Conservation (phyloP, 108 stramenopile species). For the Cylindrotheca fusiformis region DNA sequence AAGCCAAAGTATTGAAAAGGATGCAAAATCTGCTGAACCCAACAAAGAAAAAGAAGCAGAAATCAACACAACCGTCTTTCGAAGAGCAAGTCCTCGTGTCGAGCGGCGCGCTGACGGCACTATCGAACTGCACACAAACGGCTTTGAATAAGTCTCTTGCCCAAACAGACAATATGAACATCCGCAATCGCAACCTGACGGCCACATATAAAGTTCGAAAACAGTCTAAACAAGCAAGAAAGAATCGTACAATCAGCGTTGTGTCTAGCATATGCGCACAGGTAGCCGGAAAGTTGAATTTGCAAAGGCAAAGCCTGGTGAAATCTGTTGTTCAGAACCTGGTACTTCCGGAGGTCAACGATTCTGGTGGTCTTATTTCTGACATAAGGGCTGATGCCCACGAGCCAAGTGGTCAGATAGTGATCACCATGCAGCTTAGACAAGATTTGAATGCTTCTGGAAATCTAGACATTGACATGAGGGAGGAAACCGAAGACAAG, state of each 20-base stretch:
- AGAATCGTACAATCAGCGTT: conserved; percentile 1
- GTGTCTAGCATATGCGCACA: conserved; percentile 59
- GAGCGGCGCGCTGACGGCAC: not conserved
- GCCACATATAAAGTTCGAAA: conserved; percentile 36
- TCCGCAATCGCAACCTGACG: too few relatives aligned
- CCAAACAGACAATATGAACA: too few relatives aligned
- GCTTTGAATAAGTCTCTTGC: too few relatives aligned
- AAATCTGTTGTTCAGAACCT: conserved; percentile 21
- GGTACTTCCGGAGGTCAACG: not conserved
- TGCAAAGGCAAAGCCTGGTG: conserved; percentile 33
- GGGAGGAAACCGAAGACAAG: conserved; percentile 22
- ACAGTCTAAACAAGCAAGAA: conserved; percentile 15
- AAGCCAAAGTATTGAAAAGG: conserved; percentile 51
- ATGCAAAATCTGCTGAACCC: conserved; percentile 27
- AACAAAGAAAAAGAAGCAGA: conserved; percentile 1
- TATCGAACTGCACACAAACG: not conserved
- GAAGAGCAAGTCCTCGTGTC: not conserved
- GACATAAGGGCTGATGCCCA: conserved; percentile 10
- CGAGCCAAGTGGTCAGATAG: conserved; percentile 24
- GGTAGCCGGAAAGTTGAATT: conserved; percentile 49
- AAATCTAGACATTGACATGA: not conserved
- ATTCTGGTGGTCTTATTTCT: not conserved
- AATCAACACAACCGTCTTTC: not conserved
- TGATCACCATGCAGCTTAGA: conserved; percentile 11
- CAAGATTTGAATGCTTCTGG: not conserved